A percentile compares a stretch with the other conserved stretches of the same genome.
Evolutionary conservation across 2,329 filamentous ascomycete genomes (phyloP).

Genomic region (Ambrosiella xylebori): DNA sequence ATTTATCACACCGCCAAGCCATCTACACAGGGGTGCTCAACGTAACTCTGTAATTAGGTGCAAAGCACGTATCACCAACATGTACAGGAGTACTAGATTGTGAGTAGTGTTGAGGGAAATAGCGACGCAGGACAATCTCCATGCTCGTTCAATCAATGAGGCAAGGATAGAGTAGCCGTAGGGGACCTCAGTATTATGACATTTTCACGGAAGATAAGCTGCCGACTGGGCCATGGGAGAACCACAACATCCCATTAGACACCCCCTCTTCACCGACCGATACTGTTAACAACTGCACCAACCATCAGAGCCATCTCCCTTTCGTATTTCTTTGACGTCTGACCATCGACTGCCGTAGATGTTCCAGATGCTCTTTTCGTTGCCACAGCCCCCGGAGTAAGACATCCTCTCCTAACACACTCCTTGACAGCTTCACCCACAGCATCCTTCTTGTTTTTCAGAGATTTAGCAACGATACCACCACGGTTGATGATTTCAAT

Average conservation of each 20-base stretch:
- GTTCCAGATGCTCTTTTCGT: slow-evolving; percentile 12
- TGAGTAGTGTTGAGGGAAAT: background rate
- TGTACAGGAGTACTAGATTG: background rate
- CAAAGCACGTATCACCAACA: background rate
- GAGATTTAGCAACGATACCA: slow-evolving; percentile 65
- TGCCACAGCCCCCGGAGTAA: slow-evolving; percentile 40
- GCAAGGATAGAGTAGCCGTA: too few relatives aligned
- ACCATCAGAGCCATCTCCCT: slow-evolving; percentile 92
- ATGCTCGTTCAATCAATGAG: too few relatives aligned
- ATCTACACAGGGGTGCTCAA: background rate
- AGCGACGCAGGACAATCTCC: too few relatives aligned
- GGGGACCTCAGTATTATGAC: too few relatives aligned
- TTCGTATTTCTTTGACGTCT: slow-evolving; percentile 50
- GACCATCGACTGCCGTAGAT: slow-evolving; percentile 19
- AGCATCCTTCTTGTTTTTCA: slow-evolving; percentile 56
- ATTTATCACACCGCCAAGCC: background rate
- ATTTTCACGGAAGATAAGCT: too few relatives aligned
- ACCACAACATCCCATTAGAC: background rate
- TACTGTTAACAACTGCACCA: slow-evolving; percentile 52
- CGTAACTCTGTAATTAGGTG: background rate
- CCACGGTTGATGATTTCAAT: slow-evolving; percentile 72
- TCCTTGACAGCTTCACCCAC: slow-evolving; percentile 65
- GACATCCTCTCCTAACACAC: slow-evolving; percentile 64
- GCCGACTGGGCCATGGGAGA: too few relatives aligned
- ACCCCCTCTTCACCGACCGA: slow-evolving; percentile 20